These are phyloP conservation scores for Pharus latifolius DNA, from an alignment of 176 grass and related monocot genomes.

Conservation along the genomic window DNA sequence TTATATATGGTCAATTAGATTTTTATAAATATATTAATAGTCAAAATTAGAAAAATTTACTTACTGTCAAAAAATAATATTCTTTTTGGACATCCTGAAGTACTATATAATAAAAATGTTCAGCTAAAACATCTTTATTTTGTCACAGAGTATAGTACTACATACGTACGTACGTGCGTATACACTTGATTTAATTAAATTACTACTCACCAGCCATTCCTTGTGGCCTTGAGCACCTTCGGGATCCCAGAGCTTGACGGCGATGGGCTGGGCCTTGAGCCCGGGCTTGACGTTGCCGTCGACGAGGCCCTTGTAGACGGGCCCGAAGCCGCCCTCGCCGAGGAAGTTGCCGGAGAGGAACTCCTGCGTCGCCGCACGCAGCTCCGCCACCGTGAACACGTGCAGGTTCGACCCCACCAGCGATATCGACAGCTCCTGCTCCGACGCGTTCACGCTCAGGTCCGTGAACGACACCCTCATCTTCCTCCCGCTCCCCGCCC, in stretches of 20 bases:
- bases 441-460: slow-evolving; percentile 51
- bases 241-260: slow-evolving; percentile 81
- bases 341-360: slow-evolving; percentile 64
- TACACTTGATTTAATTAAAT: no score
- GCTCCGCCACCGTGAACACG: slow-evolving; percentile 63
- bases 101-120: no score
- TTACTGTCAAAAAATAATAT: no score
- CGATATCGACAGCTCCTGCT: slow-evolving; percentile 70
- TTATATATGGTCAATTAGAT: no score
- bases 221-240: slow-evolving; percentile 69
- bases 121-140: no score
- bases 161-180: no score
- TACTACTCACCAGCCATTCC: slow-evolving; percentile 73
- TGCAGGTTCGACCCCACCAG: slow-evolving; percentile 65
- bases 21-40: no score
- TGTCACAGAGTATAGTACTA: no score
- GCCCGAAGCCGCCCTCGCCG: slow-evolving; percentile 70
- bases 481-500: no score
- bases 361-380: slow-evolving; percentile 46
- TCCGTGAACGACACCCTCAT: slow-evolving; percentile 58
- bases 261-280: slow-evolving; percentile 51
- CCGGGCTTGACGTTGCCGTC: slow-evolving; percentile 58
- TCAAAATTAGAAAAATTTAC: no score
- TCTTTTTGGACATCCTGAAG: no score
- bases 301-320: slow-evolving; percentile 58